phyloP scores from a whole-genome alignment of 257 asterid genomes.

The Mitragyna speciosa region DNA sequence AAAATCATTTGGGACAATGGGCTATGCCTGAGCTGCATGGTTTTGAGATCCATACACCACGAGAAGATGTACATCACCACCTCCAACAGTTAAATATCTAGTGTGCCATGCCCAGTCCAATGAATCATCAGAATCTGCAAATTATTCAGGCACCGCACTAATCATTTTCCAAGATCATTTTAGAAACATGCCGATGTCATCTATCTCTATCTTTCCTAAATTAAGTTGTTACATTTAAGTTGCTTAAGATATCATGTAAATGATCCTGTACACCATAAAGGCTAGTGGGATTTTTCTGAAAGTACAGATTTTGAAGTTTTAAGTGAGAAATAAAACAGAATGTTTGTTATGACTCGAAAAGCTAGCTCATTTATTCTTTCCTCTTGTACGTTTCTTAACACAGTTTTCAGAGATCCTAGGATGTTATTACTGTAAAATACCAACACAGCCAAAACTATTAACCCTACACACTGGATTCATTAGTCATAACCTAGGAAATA shows the following conservation, averaged over 20 bases:
- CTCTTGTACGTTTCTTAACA: too few relatives aligned
- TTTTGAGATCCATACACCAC: background rate
- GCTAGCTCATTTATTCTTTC: background rate
- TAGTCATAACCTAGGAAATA: too few relatives aligned
- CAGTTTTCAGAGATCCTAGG: background rate
- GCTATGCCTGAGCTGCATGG: conserved; percentile 4
- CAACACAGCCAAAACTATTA: too few relatives aligned
- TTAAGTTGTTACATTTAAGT: background rate
- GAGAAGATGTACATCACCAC: background rate
- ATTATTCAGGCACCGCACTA: background rate
- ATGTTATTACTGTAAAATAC: too few relatives aligned
- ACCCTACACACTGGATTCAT: too few relatives aligned
- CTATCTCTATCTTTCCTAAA: background rate
- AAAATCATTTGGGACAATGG: background rate
- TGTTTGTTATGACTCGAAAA: too few relatives aligned
- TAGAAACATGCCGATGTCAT: background rate
- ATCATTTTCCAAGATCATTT: background rate
- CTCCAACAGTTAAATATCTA: background rate
- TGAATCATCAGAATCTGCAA: background rate
- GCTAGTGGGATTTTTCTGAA: background rate
- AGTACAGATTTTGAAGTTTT: too few relatives aligned
- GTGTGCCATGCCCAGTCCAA: background rate
- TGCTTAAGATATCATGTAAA: background rate
- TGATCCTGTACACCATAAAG: background rate
- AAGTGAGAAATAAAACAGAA: too few relatives aligned